Conservation (phyloP, 768 basidiomycete genomes). For the Crepidotus variabilis region DNA sequence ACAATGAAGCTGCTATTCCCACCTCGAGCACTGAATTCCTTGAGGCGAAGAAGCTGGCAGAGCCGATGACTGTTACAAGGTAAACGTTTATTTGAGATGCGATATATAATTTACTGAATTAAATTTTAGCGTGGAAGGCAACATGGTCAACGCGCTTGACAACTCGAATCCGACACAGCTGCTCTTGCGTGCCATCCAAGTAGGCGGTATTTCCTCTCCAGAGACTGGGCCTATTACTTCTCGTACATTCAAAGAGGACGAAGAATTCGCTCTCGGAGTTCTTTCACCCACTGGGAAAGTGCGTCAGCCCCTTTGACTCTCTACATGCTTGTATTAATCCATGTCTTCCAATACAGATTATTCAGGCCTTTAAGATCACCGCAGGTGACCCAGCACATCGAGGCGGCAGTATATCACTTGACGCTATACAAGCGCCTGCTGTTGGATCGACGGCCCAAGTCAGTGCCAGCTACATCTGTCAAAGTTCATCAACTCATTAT, state of each 20-base stretch:
- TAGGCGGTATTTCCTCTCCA: constrained; percentile 20
- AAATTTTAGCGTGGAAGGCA: constrained; percentile 58
- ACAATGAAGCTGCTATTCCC: not conserved
- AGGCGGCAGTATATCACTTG: constrained; percentile 58
- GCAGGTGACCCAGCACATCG: constrained; percentile 67
- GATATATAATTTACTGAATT: not conserved
- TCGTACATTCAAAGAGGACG: constrained; percentile 46
- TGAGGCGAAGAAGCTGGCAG: constrained; percentile 41
- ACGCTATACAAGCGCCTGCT: constrained; percentile 45
- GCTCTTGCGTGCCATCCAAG: constrained; percentile 50
- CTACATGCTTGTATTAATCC: not conserved
- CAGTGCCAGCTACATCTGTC: too few species aligned
- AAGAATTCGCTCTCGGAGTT: constrained; percentile 53
- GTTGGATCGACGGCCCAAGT: constrained; percentile 48
- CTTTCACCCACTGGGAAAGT: constrained; percentile 26
- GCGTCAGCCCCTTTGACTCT: constrained; percentile 3
- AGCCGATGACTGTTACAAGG: constrained; percentile 52
- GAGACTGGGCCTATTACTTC: not conserved
- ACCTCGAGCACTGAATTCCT: constrained; percentile 27
- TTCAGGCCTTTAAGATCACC: constrained; percentile 52
- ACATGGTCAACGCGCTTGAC: constrained; percentile 61
- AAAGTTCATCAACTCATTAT: too few species aligned
- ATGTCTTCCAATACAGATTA: constrained; percentile 27
- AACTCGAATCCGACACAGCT: constrained; percentile 56
- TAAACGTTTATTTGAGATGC: constrained; percentile 20